Evolutionary conservation across 1,284 basidiomycete genomes (phyloP), one percentile per base, ranked within the genome.

Genomic region (Naganishia albida): DNA sequence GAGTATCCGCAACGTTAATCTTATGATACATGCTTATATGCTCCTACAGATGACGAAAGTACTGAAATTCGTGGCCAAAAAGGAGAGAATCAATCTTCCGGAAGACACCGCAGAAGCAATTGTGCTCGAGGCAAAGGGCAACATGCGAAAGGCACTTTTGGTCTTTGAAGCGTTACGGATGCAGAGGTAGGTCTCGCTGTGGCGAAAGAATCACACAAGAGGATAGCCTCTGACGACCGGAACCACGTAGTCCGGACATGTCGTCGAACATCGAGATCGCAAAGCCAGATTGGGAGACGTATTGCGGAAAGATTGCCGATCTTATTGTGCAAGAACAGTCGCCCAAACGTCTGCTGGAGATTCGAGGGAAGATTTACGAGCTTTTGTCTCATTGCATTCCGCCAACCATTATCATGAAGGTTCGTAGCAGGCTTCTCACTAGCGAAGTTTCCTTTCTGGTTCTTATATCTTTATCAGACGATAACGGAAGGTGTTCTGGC

Each of bases 221-320:
- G 42, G 46, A 6, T 7, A 23, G 10, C n/a, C 28, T 34, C 8
- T 12, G 20, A 57, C 72, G 79, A 34, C 10, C 10, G 6, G 34
- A 34, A 34, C 10, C 4, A 34, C 34, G 6, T 34, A 34, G 89
- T 68, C 86, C 90, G 48, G 87, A 91, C 76, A 82, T 93, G 52
- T 84, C 84, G 25, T 78, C 77, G 15, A 87, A 88, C 55, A 81
- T 93, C 56, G 83, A 86, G 44, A 90, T 93, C 56, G 92, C 94
- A 16, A 93, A 96, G 79, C 94, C 96, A 15, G 96, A 99, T 75
- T 99, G 96, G 96, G 95, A 99, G 79, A 89, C 89, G n/a, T 99
- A 97, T 76, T 94, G 93, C 71, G 83, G 88, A 70, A 92, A 93
- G 76, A 88, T 97, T 15, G 94, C 91, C n/a, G 91, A 95, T 75